phyloP scores from a whole-genome alignment of 805 yeast species.

The Candida argentea region DNA sequence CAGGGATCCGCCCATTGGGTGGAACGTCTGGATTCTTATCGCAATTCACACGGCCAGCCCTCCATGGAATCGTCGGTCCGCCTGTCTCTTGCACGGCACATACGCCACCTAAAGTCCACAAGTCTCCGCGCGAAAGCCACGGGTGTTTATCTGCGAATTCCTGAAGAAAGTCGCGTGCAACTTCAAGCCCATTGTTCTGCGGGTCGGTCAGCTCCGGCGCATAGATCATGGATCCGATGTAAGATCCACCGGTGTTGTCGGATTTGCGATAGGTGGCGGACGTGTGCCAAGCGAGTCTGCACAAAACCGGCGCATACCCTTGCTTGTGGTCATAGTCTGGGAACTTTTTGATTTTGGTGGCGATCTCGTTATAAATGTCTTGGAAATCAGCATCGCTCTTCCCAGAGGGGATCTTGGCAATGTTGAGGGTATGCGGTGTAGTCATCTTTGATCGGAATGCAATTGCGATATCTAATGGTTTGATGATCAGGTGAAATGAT shows the following conservation, averaged over 20 bases:
- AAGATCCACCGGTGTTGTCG: slow-evolving; percentile 24
- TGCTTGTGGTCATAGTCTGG: slow-evolving; percentile 24
- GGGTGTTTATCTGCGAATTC: slow-evolving; percentile 48
- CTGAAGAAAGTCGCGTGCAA: slow-evolving; percentile 47
- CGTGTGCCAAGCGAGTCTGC: slow-evolving; percentile 31
- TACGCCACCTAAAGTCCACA: slow-evolving; percentile 67
- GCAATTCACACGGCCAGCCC: slow-evolving; percentile 38
- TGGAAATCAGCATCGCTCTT: slow-evolving; percentile 46
- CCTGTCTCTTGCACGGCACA: slow-evolving; percentile 52
- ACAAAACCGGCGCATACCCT: slow-evolving; percentile 27
- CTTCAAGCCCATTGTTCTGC: slow-evolving; percentile 40
- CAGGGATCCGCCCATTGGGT: slow-evolving; percentile 41
- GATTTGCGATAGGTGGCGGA: slow-evolving; percentile 22
- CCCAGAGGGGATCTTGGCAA: slow-evolving; percentile 26
- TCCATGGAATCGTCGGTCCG: slow-evolving; percentile 56
- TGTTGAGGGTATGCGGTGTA: slow-evolving; percentile 14
- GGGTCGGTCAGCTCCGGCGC: slow-evolving; percentile 45
- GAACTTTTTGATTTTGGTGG: slow-evolving; percentile 15
- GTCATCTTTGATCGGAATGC: no score
- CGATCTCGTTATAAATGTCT: slow-evolving; percentile 65
- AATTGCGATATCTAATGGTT: no score
- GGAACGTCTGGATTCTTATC: slow-evolving; percentile 21
- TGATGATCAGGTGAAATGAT: no score
- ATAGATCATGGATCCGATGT: slow-evolving; percentile 26
- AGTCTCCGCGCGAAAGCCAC: slow-evolving; percentile 53